Evolutionary conservation across 805 yeast genomes (phyloP).

Genomic region (Myxozyma kluyveri): DNA sequence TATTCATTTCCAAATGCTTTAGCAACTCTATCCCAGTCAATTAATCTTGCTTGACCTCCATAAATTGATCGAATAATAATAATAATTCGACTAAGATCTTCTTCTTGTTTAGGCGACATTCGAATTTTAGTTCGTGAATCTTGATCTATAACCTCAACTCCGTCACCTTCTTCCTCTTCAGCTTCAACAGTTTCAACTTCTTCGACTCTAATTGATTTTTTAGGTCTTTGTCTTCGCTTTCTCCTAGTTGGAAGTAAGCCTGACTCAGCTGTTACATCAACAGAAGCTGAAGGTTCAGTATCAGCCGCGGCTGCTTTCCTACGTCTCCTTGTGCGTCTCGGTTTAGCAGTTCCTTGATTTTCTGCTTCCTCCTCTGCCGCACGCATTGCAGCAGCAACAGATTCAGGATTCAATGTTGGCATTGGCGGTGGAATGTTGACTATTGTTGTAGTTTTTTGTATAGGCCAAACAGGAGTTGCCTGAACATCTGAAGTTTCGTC

Average conservation of each 20-base stretch:
- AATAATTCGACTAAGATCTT: slow-evolving; percentile 59
- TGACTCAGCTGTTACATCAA: too few relatives aligned
- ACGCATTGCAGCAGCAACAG: background rate
- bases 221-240: background rate
- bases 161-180: background rate
- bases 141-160: background rate
- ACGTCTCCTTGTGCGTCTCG: background rate
- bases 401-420: background rate
- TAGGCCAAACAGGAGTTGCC: background rate
- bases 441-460: background rate
- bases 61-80: slow-evolving; percentile 59
- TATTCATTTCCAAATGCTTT: slow-evolving; percentile 44
- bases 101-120: slow-evolving; percentile 45
- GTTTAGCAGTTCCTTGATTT: background rate
- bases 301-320: background rate
- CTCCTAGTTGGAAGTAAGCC: background rate
- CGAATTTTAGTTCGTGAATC: background rate
- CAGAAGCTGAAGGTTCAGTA: background rate
- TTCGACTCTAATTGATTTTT: background rate
- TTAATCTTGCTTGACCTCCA: slow-evolving; percentile 49
- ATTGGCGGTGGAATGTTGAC: background rate
- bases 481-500: too few relatives aligned
- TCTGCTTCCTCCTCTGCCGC: background rate
- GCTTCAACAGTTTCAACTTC: background rate
- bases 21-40: slow-evolving; percentile 65